Evolutionary conservation across 1,284 basidiomycete genomes (phyloP).

Genomic region (Rhodotorula mucilaginosa): DNA sequence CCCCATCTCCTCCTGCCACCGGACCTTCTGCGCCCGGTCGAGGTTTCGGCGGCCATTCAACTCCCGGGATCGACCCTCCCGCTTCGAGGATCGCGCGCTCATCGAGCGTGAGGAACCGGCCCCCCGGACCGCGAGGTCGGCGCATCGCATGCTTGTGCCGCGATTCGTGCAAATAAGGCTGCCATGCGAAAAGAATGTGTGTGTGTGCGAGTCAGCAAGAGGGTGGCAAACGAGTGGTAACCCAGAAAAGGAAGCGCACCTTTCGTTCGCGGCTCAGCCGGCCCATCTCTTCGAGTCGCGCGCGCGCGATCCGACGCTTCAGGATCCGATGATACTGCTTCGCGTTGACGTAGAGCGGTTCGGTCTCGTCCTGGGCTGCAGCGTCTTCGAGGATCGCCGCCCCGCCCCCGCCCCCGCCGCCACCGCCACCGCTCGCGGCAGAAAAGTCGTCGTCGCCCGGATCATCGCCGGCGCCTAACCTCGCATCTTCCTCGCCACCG

Average conservation of each 20-base stretch:
- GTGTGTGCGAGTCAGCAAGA: background rate
- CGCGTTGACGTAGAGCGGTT: conserved; percentile 93
- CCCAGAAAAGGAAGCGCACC: conserved; percentile 54
- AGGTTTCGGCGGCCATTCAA: conserved; percentile 34
- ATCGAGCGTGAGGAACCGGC: conserved; percentile 90
- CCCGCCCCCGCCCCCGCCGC: background rate
- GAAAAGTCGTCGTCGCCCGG: background rate
- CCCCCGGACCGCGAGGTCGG: conserved; percentile 90
- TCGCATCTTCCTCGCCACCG: background rate
- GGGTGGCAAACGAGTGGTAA: background rate
- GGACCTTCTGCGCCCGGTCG: conserved; percentile 1
- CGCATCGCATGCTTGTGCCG: conserved; percentile 96
- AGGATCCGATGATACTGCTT: conserved; percentile 97
- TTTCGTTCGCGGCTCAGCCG: conserved; percentile 85
- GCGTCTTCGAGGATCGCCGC: conserved; percentile 18
- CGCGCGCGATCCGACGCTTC: conserved; percentile 81
- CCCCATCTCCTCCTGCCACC: background rate
- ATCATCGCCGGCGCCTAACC: background rate
- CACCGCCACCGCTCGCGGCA: background rate
- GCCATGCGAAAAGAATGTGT: background rate
- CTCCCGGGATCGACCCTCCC: conserved; percentile 32
- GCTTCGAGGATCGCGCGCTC: conserved; percentile 53
- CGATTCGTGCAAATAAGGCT: conserved; percentile 43
- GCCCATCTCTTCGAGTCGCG: conserved; percentile 85
- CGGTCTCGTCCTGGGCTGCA: conserved; percentile 62